Evolutionary conservation across 768 basidiomycete genomes (phyloP).

Genomic region (Rhodosporidiobolus sp.): DNA sequence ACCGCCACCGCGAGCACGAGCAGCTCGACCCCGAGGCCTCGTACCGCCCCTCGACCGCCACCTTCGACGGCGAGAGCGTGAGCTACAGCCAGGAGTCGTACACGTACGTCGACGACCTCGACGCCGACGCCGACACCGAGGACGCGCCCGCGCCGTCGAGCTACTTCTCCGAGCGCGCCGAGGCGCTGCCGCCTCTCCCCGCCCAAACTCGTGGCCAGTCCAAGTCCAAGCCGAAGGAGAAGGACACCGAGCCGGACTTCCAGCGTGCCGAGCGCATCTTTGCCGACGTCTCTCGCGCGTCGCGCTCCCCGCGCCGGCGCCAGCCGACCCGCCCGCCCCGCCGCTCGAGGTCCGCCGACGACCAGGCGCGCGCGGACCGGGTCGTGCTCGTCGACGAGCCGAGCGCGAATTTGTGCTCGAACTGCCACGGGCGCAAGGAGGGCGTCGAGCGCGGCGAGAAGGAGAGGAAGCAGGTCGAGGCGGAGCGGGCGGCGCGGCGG

Average conservation of each 20-base stretch:
- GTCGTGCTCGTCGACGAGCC: conserved; percentile 20
- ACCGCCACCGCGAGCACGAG: conserved; percentile 3
- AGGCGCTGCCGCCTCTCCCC: conserved; percentile 4
- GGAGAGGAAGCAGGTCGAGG: conserved; percentile 4
- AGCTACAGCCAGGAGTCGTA: neutral
- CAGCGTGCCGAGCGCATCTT: conserved; percentile 26
- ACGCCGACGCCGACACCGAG: neutral
- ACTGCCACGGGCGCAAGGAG: conserved; percentile 19
- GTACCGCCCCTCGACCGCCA: conserved; percentile 1
- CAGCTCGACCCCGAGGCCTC: conserved; percentile 24
- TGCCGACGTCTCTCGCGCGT: neutral
- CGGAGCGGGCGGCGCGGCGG: conserved; percentile 19
- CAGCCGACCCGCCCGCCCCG: neutral
- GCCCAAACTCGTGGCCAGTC: neutral
- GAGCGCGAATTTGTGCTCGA: conserved; percentile 12
- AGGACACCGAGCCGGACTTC: conserved; percentile 26
- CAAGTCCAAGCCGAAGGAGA: conserved; percentile 3
- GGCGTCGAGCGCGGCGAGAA: neutral
- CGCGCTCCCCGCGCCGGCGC: neutral
- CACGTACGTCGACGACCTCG: neutral
- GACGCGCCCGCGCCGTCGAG: too few species aligned
- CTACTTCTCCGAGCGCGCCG: neutral
- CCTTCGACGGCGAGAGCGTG: conserved; percentile 3
- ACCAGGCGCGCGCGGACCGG: neutral
- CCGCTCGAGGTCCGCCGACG: neutral